A percentile compares a stretch with the other conserved stretches of the same genome.
Conservation (phyloP, 2,329 filamentous ascomycete genomes). For the Dothideomycetes sp. region DNA sequence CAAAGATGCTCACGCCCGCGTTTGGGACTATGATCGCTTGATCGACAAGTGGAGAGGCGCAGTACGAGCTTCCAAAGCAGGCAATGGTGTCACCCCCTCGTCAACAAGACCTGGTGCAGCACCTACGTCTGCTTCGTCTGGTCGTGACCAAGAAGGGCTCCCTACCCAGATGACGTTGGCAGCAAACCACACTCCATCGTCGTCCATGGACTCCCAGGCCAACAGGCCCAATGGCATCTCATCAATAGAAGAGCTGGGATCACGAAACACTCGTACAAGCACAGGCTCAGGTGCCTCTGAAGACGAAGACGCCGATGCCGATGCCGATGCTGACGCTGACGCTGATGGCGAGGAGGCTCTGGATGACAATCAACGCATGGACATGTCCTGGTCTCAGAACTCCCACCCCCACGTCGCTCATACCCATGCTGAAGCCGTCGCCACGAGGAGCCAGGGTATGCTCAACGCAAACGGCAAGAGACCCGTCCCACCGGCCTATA, state of each 20-base stretch:
- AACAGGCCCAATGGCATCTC: not conserved
- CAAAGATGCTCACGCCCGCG: slow-evolving; percentile 8
- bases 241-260: not conserved
- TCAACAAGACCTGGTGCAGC: not conserved
- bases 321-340: slow-evolving; percentile 10
- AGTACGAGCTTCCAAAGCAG: slow-evolving; percentile 4
- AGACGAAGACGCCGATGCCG: slow-evolving; percentile 9
- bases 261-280: not conserved
- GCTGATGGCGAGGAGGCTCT: slow-evolving; percentile 5
- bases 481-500: slow-evolving; percentile 3
- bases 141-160: too few relatives aligned
- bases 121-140: slow-evolving; percentile 2
- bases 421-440: slow-evolving; percentile 4
- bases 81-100: not conserved
- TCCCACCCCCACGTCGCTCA: not conserved
- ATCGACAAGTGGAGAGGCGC: slow-evolving; percentile 11
- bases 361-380: not conserved
- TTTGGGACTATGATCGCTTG: slow-evolving; percentile 11
- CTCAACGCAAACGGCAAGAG: slow-evolving; percentile 11
- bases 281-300: slow-evolving; percentile 3
- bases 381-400: not conserved
- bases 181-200: not conserved
- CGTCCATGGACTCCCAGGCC: not conserved
- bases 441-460: slow-evolving; percentile 1
- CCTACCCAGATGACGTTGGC: not conserved